These are phyloP conservation scores for Skeletonema menzelii DNA, from an alignment of 108 stramenopile genomes.

Conservation along the genomic window DNA sequence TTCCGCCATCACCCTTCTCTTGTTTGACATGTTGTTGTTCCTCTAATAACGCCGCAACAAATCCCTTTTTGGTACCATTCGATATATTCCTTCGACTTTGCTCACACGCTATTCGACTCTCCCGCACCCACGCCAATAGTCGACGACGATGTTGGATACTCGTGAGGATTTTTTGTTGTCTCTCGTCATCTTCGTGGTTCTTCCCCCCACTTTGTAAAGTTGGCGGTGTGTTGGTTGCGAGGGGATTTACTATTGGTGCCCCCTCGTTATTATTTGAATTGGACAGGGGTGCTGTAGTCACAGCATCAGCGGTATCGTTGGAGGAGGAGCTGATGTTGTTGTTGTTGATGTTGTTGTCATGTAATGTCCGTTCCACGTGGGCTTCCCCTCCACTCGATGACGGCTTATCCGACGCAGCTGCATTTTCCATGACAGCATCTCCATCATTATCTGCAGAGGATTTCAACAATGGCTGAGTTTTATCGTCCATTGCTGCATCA, in stretches of 20 bases:
- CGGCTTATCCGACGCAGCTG: not conserved
- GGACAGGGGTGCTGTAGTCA: not conserved
- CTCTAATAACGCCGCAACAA: slow-evolving; percentile 8
- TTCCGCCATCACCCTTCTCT: not conserved
- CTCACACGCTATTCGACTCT: slow-evolving; percentile 12
- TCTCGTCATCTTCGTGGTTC: not conserved
- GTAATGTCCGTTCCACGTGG: not conserved
- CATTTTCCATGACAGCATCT: not conserved
- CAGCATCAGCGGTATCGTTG: not conserved
- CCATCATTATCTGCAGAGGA: not conserved
- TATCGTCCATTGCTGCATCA: not conserved
- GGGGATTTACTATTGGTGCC: not conserved
- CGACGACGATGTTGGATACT: slow-evolving; percentile 25
- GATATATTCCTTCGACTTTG: not conserved
- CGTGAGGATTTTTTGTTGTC: slow-evolving; percentile 8
- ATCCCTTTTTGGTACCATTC: not conserved
- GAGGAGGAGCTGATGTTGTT: too few relatives aligned
- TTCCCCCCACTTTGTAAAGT: not conserved
- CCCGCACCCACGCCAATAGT: slow-evolving; percentile 15
- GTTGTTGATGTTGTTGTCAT: too few relatives aligned
- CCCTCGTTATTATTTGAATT: not conserved
- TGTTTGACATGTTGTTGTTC: not conserved
- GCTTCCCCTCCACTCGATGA: not conserved
- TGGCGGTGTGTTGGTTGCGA: not conserved
- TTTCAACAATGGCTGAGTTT: not conserved